Base-by-base conservation (phyloP, 208 protist genomes). In the Angomonas deanei region DNA sequence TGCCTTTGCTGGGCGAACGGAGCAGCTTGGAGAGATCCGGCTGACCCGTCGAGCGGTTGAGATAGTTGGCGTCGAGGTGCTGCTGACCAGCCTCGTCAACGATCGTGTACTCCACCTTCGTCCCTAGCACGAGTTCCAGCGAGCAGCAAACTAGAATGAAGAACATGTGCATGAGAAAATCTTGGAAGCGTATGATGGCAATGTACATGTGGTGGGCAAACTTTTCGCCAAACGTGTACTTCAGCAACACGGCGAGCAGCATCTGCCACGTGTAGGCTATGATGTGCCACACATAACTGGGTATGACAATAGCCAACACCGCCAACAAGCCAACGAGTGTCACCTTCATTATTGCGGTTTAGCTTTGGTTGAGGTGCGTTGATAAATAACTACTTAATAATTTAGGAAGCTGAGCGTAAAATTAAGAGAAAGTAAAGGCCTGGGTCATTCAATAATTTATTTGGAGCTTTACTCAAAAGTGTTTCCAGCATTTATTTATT, bases 91-190 rank as follows among this genome's bases (percentile, higher is more conserved):
- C 60, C 15, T 54, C 68, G n/a, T 88, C 74, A 0, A 88, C 84
- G 27, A 94, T 28, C 6, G 80, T 88, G 74, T 88, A 91, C 5
- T 78, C 73, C 36, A 94, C 48, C 8, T 70, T 68, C 4, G 80
- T 80, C 32, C 74, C 71, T 4, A 88, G 50, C 0, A 84, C 52
- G 11, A 80, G 61, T 76, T 92, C 80, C 32, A 94, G 30, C 28
- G 78, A 30, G 5, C 72, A 53, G 1, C 57, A 64, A 10, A 92
- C 67, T 39, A 83, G 65, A 4, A 19, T 42, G 32, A 88, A 73
- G 66, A 76, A 94, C 26, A 73, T 31, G 11, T 66, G 33, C 56
- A 83, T 66, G 4, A 84, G 3, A 17, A 70, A 54, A 60, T 78
- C 65, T 52, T 80, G 64, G 49, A 59, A 71, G 1, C 24, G 13